Conservation (phyloP, 305 asterid genomes). For the Plantago coronopus region DNA sequence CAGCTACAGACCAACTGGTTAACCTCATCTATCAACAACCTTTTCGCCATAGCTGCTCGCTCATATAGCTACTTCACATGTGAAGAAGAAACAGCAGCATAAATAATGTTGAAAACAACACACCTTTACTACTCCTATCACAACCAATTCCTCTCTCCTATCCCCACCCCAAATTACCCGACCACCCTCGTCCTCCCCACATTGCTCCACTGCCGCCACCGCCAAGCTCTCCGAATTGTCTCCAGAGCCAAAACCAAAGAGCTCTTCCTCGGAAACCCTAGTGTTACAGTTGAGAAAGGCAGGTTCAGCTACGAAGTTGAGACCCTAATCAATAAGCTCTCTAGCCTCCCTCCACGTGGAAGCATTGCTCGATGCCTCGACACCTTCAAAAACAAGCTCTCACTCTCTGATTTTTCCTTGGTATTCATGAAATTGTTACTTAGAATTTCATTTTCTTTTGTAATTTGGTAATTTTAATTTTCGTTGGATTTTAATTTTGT, state of each 20-base stretch:
- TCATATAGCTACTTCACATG: neutral
- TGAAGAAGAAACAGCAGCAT: neutral
- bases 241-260: conserved; percentile 59
- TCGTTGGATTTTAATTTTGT: too few species aligned
- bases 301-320: conserved; percentile 92
- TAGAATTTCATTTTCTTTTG: too few species aligned
- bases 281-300: conserved; percentile 87
- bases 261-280: conserved; percentile 78
- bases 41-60: neutral
- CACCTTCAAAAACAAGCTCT: conserved; percentile 79
- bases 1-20: neutral
- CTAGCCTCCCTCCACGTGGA: conserved; percentile 96
- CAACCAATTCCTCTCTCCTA: conserved; percentile 37
- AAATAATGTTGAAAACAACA: conserved; percentile 35
- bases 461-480: too few species aligned
- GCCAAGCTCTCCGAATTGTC: conserved; percentile 35
- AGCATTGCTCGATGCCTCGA: conserved; percentile 96
- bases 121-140: conserved; percentile 30
- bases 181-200: conserved; percentile 39
- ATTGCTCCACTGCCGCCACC: conserved; percentile 28
- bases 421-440: conserved; percentile 24
- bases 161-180: conserved; percentile 45
- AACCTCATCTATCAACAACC: neutral
- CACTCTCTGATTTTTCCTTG: conserved; percentile 67
- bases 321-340: conserved; percentile 91